These are phyloP conservation scores for Hygrophila difformis DNA, from an alignment of 257 asterid species.

Conservation along the genomic window DNA sequence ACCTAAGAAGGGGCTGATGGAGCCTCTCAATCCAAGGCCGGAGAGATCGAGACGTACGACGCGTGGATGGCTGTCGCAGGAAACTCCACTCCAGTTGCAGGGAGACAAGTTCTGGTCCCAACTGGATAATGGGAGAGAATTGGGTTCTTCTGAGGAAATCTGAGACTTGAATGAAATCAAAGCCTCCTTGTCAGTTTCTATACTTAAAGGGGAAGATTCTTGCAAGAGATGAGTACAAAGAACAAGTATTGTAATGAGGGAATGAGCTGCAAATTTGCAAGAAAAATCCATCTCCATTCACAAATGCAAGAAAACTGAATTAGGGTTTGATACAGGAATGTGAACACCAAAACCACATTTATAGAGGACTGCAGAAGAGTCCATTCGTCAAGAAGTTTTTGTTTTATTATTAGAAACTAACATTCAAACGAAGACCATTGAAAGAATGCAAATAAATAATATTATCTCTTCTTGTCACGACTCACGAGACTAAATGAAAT, in stretches of 20 bases:
- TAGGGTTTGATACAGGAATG: not conserved
- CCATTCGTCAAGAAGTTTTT: too few relatives aligned
- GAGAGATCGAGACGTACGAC: conserved; percentile 39
- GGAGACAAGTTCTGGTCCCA: conserved; percentile 39
- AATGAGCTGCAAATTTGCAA: not conserved
- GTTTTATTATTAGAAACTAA: too few relatives aligned
- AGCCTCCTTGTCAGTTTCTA: conserved; percentile 38
- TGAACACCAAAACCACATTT: not conserved
- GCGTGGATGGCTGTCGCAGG: conserved; percentile 27
- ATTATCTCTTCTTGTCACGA: too few relatives aligned
- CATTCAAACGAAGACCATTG: too few relatives aligned
- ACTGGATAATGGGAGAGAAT: conserved; percentile 26
- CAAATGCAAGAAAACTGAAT: too few relatives aligned
- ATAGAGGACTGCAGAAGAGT: not conserved
- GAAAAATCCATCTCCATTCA: conserved; percentile 10
- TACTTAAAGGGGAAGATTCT: conserved; percentile 21
- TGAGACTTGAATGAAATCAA: conserved; percentile 41
- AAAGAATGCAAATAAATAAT: too few relatives aligned
- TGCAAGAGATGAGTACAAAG: not conserved
- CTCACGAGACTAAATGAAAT: too few relatives aligned
- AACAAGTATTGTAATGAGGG: conserved; percentile 4
- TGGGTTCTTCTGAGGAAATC: conserved; percentile 13
- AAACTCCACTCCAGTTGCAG: conserved; percentile 59
- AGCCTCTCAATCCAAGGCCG: conserved; percentile 29
- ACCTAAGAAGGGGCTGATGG: conserved; percentile 39